Conservation (phyloP, 495 filamentous ascomycete species). For the Trichoderma parareesei region DNA sequence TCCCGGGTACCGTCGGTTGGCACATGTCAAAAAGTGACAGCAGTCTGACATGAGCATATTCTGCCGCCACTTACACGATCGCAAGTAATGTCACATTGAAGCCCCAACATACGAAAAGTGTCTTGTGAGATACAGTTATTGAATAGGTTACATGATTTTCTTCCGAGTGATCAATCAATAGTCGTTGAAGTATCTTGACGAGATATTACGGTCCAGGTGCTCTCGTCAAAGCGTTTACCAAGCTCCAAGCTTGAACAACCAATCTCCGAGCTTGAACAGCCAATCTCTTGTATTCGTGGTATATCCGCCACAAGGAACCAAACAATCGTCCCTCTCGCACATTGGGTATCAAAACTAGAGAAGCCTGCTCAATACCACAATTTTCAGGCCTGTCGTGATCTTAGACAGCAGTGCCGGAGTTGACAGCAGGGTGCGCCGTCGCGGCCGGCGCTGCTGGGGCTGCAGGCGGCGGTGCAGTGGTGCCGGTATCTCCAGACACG, state of each 20-base stretch:
- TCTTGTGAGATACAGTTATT: no score
- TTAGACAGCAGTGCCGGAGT: not conserved
- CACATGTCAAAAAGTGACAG: not conserved
- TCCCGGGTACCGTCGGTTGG: not conserved
- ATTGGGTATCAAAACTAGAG: slow-evolving; percentile 4
- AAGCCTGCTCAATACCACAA: not conserved
- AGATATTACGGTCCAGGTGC: not conserved
- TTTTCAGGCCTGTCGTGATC: not conserved
- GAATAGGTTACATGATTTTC: not conserved
- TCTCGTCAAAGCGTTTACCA: not conserved
- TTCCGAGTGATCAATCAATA: not conserved
- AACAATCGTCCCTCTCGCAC: not conserved
- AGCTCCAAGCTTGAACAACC: not conserved
- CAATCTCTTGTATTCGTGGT: not conserved
- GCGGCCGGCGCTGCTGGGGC: not conserved
- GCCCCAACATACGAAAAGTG: no score
- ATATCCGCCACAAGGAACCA: not conserved
- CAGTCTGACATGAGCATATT: not conserved
- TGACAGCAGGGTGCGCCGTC: not conserved
- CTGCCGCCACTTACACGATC: not conserved
- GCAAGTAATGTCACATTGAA: not conserved
- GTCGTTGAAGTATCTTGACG: not conserved
- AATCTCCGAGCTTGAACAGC: not conserved
- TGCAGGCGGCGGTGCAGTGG: not conserved
- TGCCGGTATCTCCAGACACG: not conserved